A percentile compares a stretch with the other conserved stretches of the same genome.
Conservation (phyloP, 306 rosid genomes). For the Lupinus albus region DNA sequence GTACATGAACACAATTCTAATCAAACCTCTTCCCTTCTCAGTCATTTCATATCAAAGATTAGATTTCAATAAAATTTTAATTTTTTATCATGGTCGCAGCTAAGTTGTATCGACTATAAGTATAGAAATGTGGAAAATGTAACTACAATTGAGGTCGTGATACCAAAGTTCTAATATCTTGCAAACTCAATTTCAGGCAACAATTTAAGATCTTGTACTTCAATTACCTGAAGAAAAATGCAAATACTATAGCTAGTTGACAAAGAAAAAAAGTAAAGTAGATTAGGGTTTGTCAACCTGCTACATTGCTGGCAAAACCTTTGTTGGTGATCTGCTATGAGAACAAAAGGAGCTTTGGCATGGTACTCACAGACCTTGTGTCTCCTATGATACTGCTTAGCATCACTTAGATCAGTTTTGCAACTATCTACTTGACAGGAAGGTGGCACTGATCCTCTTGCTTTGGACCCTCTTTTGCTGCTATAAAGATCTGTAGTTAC, state of each 20-base stretch:
- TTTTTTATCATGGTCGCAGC: too few relatives aligned
- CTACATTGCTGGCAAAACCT: constrained; percentile 99
- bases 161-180: too few relatives aligned
- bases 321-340: constrained; percentile 55
- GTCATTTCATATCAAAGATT: background rate
- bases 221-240: background rate
- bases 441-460: constrained; percentile 53
- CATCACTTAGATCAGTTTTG: constrained; percentile 65
- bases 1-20: background rate
- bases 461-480: constrained; percentile 52
- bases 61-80: background rate
- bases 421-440: constrained; percentile 73
- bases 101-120: too few relatives aligned
- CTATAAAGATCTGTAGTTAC: constrained; percentile 13
- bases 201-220: background rate
- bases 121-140: too few relatives aligned
- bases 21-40: background rate
- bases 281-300: constrained; percentile 78
- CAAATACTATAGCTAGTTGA: background rate
- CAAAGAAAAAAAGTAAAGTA: background rate
- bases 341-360: constrained; percentile 73
- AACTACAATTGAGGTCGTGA: too few relatives aligned
- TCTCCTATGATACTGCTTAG: constrained; percentile 72
- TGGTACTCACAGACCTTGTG: constrained; percentile 92
- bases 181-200: too few relatives aligned